Conservation (phyloP, 208 protist species). For the Crithidia sp. region DNA sequence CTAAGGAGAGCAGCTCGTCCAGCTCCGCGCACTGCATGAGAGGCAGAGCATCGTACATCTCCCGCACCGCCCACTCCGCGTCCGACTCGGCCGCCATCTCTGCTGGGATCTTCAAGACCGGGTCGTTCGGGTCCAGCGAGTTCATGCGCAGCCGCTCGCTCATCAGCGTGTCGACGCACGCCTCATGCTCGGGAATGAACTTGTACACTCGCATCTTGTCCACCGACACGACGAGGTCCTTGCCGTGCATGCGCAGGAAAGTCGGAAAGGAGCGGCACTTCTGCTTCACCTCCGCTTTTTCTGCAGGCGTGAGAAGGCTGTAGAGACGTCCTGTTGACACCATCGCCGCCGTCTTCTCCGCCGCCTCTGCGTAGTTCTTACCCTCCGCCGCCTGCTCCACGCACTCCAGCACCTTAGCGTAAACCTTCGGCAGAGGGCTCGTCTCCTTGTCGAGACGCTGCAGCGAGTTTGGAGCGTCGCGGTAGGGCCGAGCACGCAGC, state of each 20-base stretch:
- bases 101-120: conserved; percentile 63
- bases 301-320: conserved; percentile 52
- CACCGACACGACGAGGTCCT: conserved; percentile 66
- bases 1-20: conserved; percentile 75
- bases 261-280: conserved; percentile 78
- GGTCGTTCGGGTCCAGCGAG: conserved; percentile 68
- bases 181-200: conserved; percentile 77
- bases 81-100: conserved; percentile 61
- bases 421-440: conserved; percentile 65
- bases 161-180: conserved; percentile 80
- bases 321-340: conserved; percentile 75
- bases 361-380: conserved; percentile 58
- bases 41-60: conserved; percentile 88
- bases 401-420: conserved; percentile 51
- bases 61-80: conserved; percentile 76
- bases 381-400: conserved; percentile 62
- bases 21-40: conserved; percentile 83
- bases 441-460: conserved; percentile 50
- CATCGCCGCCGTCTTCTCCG: conserved; percentile 47
- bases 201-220: conserved; percentile 77
- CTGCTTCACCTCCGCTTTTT: conserved; percentile 65
- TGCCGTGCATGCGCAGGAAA: conserved; percentile 84
- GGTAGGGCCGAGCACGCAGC: conserved; percentile 79
- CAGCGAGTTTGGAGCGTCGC: conserved; percentile 73
- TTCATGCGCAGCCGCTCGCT: conserved; percentile 61